Base-by-base conservation (phyloP, 1,139 yeast genomes). In the Pichia norvegensis region DNA sequence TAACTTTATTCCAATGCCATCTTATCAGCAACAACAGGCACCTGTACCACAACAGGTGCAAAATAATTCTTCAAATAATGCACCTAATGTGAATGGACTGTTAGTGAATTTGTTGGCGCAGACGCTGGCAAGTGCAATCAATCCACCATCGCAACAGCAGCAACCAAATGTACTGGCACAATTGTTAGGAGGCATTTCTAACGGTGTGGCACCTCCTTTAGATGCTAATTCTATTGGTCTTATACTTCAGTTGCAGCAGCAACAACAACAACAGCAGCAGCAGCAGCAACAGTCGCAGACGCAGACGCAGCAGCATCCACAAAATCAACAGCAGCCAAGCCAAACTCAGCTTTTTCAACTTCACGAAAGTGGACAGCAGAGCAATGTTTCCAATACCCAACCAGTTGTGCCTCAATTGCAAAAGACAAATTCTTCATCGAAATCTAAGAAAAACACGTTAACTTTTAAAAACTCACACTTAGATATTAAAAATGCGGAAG, bases 61-160 rank as follows among this genome's bases (percentile, higher is more conserved):
- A 10, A 2, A 10, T 20, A 35, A 35, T 35, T 10, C 16, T 2
- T 6, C n/a, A 2, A 35, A 20, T 35, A 49, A 33, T 40, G 27
- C 7, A 22, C 31, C 22, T 23, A 36, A 42, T 19, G 39, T 33
- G 11, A 45, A 45, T 36, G 40, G 41, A 11, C 33, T 50, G n/a
- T 40, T 50, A 10, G 46, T 50, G 4, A 50, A 46, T 33, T 22
- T 50, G 17, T 31, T 52, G n/a, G 46, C 55, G 1, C 53, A 50
- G 33, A 41, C 48, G 10, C n/a, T 35, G 20, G 21, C 44, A 5
- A 22, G 17, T 33, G 42, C 42, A 17, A 20, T 44, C 4, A 21
- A 21, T 38, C 42, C 42, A 6, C 14, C 23, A 10, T 20, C 31
- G 6, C 35, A 31, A 16, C 35, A 31, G 14, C 35, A 29, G 5